Conservation (phyloP, 164 flowering plant genomes). For the Dillenia turbinata region DNA sequence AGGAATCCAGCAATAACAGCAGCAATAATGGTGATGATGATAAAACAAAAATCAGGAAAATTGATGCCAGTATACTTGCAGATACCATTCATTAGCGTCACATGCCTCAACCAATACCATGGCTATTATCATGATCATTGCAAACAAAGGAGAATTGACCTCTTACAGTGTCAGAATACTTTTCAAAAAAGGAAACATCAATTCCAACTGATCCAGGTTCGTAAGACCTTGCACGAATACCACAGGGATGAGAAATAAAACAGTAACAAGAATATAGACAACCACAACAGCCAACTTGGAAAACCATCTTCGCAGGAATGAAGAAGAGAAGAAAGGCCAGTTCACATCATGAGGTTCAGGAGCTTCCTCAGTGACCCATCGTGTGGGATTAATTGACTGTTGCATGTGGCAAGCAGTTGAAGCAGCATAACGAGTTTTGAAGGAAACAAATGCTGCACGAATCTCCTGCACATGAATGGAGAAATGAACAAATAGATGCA, state of each 20-base stretch:
- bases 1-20: too few species aligned
- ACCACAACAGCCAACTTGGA: conserved; percentile 57
- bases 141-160: neutral
- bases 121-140: too few species aligned
- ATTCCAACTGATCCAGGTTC: conserved; percentile 64
- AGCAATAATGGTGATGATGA: too few species aligned
- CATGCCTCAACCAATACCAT: too few species aligned
- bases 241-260: conserved; percentile 82
- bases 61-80: too few species aligned
- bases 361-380: conserved; percentile 83
- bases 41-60: too few species aligned
- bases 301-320: conserved; percentile 70
- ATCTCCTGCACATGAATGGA: conserved; percentile 46
- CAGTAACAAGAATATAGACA: conserved; percentile 48
- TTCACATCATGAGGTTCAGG: conserved; percentile 87
- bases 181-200: conserved; percentile 67
- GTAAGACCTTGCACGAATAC: conserved; percentile 85
- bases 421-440: conserved; percentile 80
- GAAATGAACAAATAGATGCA: conserved; percentile 6
- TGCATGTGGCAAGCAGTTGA: conserved; percentile 58
- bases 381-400: conserved; percentile 68
- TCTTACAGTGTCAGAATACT: conserved; percentile 65
- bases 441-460: conserved; percentile 87
- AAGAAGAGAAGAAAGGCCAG: conserved; percentile 89
- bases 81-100: too few species aligned